Base-by-base conservation (phyloP, 345 rosid species). In the Hibiscus mutabilis region DNA sequence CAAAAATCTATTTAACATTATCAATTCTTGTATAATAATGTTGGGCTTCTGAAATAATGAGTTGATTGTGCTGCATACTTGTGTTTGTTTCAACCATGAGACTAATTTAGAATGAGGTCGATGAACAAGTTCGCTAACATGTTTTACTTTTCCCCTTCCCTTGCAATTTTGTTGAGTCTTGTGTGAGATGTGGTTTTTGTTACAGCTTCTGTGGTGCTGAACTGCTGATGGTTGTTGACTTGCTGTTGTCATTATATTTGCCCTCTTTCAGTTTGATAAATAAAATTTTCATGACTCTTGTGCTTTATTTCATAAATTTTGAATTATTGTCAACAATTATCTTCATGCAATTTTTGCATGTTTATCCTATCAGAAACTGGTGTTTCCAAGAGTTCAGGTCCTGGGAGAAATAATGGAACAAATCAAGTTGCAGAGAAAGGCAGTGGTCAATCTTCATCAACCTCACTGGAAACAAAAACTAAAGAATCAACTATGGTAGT, bases 321-420 rank as follows among this genome's bases (percentile, higher is more conserved):
- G 3, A 70, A 55, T 68, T 64, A 69, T 75, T 70, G 33, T 59
- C 71, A 60, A 74, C 44, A 11, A 27, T 67, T 72, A 42, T 76
- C 19, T 40, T 46, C 14, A 49, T 33, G 44, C 71, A 31, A 80
- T 67, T 76, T 49, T 76, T 78, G 31, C 35, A 67, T 79, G 68
- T 77, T 58, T 77, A 66, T 76, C 77, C 80, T 66, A 67, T 77
- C 84, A 93, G 98, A 89, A 85, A 84, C 79, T 77, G 84, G 85
- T 63, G 85, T 82, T 71, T 79, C 88, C 71, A 89, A 79, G 85
- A 80, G 74, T 72, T 83, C 81, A 59, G 80, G 60, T 67, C 27
- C 82, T 72, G 86, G 80, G 69, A 83, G 76, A 79, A 85, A 89
- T 73, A 78, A 59, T 76, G 91, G 80, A 83, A 81, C 71, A 52